Base-by-base conservation (phyloP, 148 eudicot species). In the Beta vulgaris region DNA sequence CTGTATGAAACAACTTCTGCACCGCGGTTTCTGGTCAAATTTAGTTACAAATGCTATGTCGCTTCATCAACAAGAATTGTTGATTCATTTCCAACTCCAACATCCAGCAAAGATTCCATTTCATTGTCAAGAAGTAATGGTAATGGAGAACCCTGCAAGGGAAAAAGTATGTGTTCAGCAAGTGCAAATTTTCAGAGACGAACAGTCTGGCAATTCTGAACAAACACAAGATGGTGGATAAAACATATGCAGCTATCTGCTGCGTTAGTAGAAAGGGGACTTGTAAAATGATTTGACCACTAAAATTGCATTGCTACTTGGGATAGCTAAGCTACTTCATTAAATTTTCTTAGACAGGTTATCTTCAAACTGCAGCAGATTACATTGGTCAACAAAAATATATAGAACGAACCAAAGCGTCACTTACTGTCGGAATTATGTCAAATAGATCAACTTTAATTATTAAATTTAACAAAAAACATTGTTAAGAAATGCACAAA, bases 71-170 rank as follows among this genome's bases (percentile, higher is more conserved):
- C 77, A 35, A 92, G 88, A 86, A 96, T 79, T 69, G 89, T 91
- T 18, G 99, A 91, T 15, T 85, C 90, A 63, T 91, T 91, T 74
- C 90, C 79, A 60, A 92, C 87, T 44, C 92, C 97, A 40, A 82
- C 71, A 77, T 96, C 98, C 70, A 86, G 73, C 87, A 92, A 87
- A 71, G 97, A 83, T 73, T 92, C 90, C 93, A 85, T 88, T 80
- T 95, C 99, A 89, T 92, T 91, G 49, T 88, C 96, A 68, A 94
- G 97, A 76, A 83, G 73, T 25, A 78, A 73, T 13, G 96, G 97
- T 25, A 90, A 76, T 5, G 98, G 96, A 26, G 91, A 85, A 34
- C 88, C 96, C 98, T 95, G 90, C 75, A 83, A 51, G 42, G 26
- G 54, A 62, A 66, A 40, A 43, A 35, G 44, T 68, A 40, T 1